A percentile compares a stretch with the other conserved stretches of the same genome.
phyloP scores from a whole-genome alignment of 129 eudicot genomes.

The Deinandra increscens region DNA sequence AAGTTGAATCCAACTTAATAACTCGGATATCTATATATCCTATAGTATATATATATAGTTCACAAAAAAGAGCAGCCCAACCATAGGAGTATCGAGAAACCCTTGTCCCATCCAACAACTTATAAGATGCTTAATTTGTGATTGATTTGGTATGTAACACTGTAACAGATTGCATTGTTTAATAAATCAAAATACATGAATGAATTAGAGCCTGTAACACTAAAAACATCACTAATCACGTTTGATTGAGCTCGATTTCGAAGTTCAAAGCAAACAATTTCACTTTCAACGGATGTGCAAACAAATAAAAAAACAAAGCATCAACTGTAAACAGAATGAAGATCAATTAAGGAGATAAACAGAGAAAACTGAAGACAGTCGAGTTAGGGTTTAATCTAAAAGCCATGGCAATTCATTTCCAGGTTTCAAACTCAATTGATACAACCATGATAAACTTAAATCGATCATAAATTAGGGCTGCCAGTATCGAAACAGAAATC shows the following conservation, averaged over 20 bases:
- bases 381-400: conserved; percentile 2
- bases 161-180: too few species aligned
- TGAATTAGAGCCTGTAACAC: too few species aligned
- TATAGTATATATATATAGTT: too few species aligned
- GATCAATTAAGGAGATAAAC: not conserved
- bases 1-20: too few species aligned
- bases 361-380: not conserved
- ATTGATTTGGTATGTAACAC: too few species aligned
- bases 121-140: too few species aligned
- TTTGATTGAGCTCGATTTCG: not conserved
- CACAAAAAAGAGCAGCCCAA: too few species aligned
- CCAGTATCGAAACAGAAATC: not conserved
- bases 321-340: not conserved
- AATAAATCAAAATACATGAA: too few species aligned
- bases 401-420: not conserved
- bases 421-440: not conserved
- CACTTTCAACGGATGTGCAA: not conserved
- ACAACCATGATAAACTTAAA: not conserved
- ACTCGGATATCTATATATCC: too few species aligned
- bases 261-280: not conserved
- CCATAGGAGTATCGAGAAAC: too few species aligned
- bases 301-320: not conserved
- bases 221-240: not conserved
- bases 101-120: too few species aligned
- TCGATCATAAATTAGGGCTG: not conserved